Conservation (phyloP, 371 early-diverging fungal genomes). For the Choanephora cucurbitarum region DNA sequence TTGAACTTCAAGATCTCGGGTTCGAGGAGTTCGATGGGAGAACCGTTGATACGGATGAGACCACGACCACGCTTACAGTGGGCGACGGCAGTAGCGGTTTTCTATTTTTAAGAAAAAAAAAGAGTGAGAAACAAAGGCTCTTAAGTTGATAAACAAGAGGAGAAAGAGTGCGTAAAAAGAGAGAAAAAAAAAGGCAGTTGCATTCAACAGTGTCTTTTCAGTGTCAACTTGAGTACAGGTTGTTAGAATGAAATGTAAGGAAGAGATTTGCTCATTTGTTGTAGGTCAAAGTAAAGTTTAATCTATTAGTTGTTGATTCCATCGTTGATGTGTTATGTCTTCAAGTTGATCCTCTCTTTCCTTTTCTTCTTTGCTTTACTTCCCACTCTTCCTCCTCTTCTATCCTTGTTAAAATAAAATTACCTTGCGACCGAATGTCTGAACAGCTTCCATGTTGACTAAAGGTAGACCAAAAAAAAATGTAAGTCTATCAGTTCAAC, state of each 20-base stretch:
- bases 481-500: conserved; percentile 3
- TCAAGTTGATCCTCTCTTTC: background rate
- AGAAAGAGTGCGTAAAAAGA: background rate
- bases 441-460: conserved; percentile 54
- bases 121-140: background rate
- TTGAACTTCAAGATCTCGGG: conserved; percentile 98
- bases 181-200: no score
- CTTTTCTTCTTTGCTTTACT: background rate
- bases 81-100: conserved; percentile 99
- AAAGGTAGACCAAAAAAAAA: conserved; percentile 6
- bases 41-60: conserved; percentile 94
- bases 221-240: no score
- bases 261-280: no score
- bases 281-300: no score
- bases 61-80: conserved; percentile 98
- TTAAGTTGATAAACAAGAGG: background rate
- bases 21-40: conserved; percentile 95
- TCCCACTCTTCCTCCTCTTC: background rate
- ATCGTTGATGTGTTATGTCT: no score
- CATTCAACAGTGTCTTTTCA: no score
- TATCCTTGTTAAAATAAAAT: conserved; percentile 14
- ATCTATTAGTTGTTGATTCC: background rate
- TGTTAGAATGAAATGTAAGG: no score
- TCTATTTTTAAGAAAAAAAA: no score
- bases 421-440: conserved; percentile 63